These are phyloP conservation scores for Jacaranda copaia DNA, from an alignment of 257 asterid genomes.

Conservation along the genomic window DNA sequence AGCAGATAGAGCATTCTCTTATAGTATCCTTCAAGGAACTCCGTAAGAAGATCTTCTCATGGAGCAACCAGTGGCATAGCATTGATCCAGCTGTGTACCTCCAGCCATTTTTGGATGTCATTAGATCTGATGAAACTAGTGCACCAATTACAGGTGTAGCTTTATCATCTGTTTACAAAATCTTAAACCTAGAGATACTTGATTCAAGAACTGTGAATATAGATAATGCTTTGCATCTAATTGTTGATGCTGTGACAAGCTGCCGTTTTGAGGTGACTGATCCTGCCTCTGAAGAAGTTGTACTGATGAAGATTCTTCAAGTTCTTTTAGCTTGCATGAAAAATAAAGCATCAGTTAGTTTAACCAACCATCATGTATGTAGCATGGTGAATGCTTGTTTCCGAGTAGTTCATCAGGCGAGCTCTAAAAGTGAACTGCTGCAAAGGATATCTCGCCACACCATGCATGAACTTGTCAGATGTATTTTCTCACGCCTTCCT, in stretches of 20 bases:
- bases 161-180: neutral
- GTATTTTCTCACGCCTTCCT: neutral
- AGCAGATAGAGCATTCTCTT: neutral
- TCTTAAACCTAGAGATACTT: neutral
- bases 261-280: constrained; percentile 1
- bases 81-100: neutral
- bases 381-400: neutral
- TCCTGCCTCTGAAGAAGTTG: constrained; percentile 3
- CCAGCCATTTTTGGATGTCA: constrained; percentile 6
- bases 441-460: constrained; percentile 4
- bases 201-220: neutral
- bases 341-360: neutral
- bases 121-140: neutral
- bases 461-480: constrained; percentile 3
- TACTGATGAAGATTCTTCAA: constrained; percentile 2
- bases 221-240: neutral
- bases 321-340: constrained; percentile 5
- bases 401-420: neutral
- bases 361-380: constrained; percentile 2
- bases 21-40: neutral
- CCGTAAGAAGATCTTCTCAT: neutral
- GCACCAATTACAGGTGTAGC: neutral
- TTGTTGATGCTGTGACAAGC: constrained; percentile 6
- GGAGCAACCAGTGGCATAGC: neutral
- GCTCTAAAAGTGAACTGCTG: neutral